Evolutionary conservation across 2,329 filamentous ascomycete genomes (phyloP), one percentile per base, ranked within the genome.

Genomic region (Grosmannia penicillata): DNA sequence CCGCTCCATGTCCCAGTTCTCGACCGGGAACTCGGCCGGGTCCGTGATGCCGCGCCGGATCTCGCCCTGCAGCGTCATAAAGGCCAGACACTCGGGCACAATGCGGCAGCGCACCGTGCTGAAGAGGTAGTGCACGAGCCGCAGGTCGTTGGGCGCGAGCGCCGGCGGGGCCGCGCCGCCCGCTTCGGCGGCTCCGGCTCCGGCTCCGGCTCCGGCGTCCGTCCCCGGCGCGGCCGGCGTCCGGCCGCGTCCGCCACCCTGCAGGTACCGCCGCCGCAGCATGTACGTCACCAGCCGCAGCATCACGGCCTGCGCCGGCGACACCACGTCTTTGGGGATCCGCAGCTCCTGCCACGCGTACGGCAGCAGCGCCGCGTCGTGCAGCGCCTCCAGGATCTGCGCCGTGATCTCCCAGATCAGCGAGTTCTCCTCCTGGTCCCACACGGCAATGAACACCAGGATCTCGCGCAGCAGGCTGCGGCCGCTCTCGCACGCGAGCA

Each of bases 331-430:
- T 56, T 95, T 95, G 9, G 84, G 81, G 46, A 94, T 93, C 34
- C 85, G 72, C 48, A 96, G 79, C 24, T 85, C 83, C 46, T 89
- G 84, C 69, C 93, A 96, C 3, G 87, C 83, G 53, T 91, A 93
- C 0, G 87, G 87, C 55, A 95, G 79, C 22, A 96, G 65, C 2
- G 84, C 85, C 47, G 85, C 93, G 47, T 87, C 80, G 36, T 95
- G 76, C 33, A 95, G 82, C 0, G 89, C 84, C 54, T 94, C 84
- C 60, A 95, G 84, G 43, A 96, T 94, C 57, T 95, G 87, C 32
- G 86, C 82, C 57, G 93, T 95, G 56, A 95, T 84, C 56, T 94
- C 89, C 64, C 94, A 95, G 52, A 95, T 94, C 27, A 94, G 74
- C 44, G 93, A 86, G 43, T 89, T 80, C 55, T 96, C 87, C 29